These are phyloP conservation scores for Colletotrichum orbiculare DNA, from an alignment of 2,329 filamentous ascomycete genomes.

Conservation along the genomic window DNA sequence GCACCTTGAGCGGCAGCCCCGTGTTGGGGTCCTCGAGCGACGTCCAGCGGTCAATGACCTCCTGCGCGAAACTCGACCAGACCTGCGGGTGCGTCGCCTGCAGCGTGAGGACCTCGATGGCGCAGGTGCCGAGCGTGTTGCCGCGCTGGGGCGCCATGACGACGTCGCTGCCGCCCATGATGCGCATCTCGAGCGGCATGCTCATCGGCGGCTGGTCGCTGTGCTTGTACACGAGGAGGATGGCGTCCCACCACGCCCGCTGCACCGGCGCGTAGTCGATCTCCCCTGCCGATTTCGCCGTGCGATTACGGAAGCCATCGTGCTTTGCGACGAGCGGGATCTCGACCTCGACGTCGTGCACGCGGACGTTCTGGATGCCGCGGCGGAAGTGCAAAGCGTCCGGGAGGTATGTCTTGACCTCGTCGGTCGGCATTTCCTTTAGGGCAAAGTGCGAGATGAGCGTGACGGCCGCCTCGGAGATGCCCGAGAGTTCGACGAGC, in stretches of 20 bases:
- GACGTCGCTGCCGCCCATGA: constrained; percentile 54
- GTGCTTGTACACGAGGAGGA: constrained; percentile 54
- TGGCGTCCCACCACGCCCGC: constrained; percentile 62
- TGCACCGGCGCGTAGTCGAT: constrained; percentile 56
- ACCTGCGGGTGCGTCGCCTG: constrained; percentile 49
- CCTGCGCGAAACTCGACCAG: constrained; percentile 54
- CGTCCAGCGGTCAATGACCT: constrained; percentile 55
- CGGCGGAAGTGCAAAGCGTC: constrained; percentile 61
- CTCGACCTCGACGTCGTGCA: constrained; percentile 46
- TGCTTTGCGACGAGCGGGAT: constrained; percentile 58
- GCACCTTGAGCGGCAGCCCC: constrained; percentile 43
- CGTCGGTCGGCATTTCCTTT: constrained; percentile 44
- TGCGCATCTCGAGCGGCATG: constrained; percentile 56
- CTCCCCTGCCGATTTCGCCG: constrained; percentile 43
- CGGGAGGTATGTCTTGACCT: constrained; percentile 44
- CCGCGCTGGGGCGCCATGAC: constrained; percentile 57
- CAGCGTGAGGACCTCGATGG: constrained; percentile 56
- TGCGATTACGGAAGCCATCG: constrained; percentile 34
- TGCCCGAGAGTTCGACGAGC: constrained; percentile 40
- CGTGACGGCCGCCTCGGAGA: constrained; percentile 39
- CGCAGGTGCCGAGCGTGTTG: constrained; percentile 53
- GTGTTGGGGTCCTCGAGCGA: constrained; percentile 47
- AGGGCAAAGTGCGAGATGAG: constrained; percentile 43
- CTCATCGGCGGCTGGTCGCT: constrained; percentile 50
- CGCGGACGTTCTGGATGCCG: constrained; percentile 57